Evolutionary conservation across 1,284 basidiomycete genomes (phyloP).

Genomic region (Cryptococcus sp.): DNA sequence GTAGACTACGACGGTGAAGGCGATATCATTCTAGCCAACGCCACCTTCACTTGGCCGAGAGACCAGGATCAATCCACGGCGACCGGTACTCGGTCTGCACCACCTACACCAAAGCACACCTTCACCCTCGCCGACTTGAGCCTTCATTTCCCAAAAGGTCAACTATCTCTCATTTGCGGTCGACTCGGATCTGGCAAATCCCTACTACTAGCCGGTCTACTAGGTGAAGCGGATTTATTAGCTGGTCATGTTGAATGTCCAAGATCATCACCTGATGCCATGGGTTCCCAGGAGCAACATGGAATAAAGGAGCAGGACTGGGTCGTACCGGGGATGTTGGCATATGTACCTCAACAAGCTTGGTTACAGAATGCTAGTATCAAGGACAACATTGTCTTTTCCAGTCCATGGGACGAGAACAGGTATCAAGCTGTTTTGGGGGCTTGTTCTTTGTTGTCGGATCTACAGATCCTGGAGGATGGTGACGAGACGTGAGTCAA

Average conservation of each 20-base stretch:
- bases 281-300: conserved; percentile 56
- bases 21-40: conserved; percentile 68
- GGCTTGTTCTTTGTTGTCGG: conserved; percentile 69
- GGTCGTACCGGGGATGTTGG: conserved; percentile 66
- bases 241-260: conserved; percentile 67
- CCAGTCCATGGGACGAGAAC: conserved; percentile 69
- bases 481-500: conserved; percentile 68
- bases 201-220: conserved; percentile 68
- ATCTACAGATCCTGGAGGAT: conserved; percentile 87
- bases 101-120: conserved; percentile 57
- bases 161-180: conserved; percentile 77
- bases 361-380: conserved; percentile 84
- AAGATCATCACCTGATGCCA: conserved; percentile 71
- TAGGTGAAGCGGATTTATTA: conserved; percentile 84
- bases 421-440: conserved; percentile 74
- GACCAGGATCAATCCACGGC: conserved; percentile 51
- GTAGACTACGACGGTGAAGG: conserved; percentile 53
- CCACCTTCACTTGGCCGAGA: conserved; percentile 80
- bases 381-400: conserved; percentile 91
- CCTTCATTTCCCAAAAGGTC: conserved; percentile 70
- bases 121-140: conserved; percentile 78
- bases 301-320: conserved; percentile 47
- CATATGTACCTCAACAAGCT: conserved; percentile 82
- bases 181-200: conserved; percentile 68
- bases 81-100: not conserved